phyloP scores from a whole-genome alignment of 78 protist genomes.

The Dictyostelium capitatum region DNA sequence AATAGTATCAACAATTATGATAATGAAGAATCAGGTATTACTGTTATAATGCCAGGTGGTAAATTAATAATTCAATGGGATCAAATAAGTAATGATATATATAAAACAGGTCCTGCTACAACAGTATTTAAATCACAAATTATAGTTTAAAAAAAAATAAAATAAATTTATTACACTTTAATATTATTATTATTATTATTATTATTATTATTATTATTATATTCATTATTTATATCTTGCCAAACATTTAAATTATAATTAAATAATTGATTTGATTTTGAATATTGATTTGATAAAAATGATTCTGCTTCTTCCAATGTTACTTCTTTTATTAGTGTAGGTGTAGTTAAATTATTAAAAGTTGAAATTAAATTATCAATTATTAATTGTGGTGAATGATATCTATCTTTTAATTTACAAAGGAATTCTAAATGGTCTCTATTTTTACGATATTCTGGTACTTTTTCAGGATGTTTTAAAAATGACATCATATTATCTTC shows the following conservation, averaged over 20 bases:
- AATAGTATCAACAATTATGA: too few species aligned
- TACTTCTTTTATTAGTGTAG: neutral
- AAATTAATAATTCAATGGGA: slow-evolving; percentile 65
- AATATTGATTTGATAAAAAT: neutral
- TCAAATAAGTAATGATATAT: neutral
- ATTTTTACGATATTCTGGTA: slow-evolving; percentile 49
- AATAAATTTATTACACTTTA: neutral
- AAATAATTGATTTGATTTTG: neutral
- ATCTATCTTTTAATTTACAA: slow-evolving; percentile 38
- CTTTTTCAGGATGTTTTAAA: slow-evolving; percentile 59
- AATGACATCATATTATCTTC: slow-evolving; percentile 15
- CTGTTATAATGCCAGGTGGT: slow-evolving; percentile 83
- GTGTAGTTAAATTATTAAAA: neutral
- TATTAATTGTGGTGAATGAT: neutral
- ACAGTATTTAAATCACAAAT: slow-evolving; percentile 41
- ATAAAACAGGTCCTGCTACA: slow-evolving; percentile 82
- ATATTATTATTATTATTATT: too few species aligned
- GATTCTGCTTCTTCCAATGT: neutral
- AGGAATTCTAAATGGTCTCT: slow-evolving; percentile 47
- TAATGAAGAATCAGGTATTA: neutral
- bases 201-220: too few species aligned
- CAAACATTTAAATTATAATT: slow-evolving; percentile 8
- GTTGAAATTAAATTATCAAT: neutral
- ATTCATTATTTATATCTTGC: neutral
- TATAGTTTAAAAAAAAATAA: neutral